Base-by-base conservation (phyloP, 1,284 basidiomycete genomes). In the Heterobasidion irregulare region DNA sequence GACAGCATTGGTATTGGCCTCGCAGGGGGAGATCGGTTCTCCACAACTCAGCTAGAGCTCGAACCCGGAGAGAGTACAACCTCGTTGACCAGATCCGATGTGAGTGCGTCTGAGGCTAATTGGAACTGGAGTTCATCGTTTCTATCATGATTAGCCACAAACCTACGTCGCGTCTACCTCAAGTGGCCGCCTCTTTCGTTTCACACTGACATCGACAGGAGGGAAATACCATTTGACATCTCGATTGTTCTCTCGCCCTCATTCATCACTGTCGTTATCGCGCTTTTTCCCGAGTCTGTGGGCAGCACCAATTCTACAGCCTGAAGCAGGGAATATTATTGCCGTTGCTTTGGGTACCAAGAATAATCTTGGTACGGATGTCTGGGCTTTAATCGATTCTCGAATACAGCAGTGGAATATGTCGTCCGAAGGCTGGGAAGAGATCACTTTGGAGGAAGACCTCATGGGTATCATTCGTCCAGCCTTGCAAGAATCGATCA, bases 1-100 rank as follows among this genome's bases (percentile, higher is more conserved):
- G 83, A 89, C 56, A 87, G 84, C 61, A 84, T 92, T 52, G 83
- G 83, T 2, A 87, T 84, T 59, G 89, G 89, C 33, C 78, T 92
- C 15, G 86, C 89, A 4, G 89, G 89, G n/a, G 89, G 87, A 2
- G 80, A 87, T 52, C 80, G 82, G 57, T 90, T 78, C 61, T 74
- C 77, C 6, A 72, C 75, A 8, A 71, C 75, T 3, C 59, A 75
- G 32, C 65, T 91, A n/a, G 72, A 75, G 35, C 68, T 90, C 36
- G 69, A 70, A 34, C 66, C 75, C 18, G 77, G 77, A 6, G 87
- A 91, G 65, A 72, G 74, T 53, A 74, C 88, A 15, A 87, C 86
- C 0, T 82, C 77, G 60, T 66, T 90, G 18, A 73, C 80, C 56
- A 80, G 86, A 38, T 75, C 77, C 38, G 80, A 89, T 64, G 84